Evolutionary conservation across 2,329 filamentous ascomycete genomes (phyloP).

Genomic region (Orbilia blumenaviensis): DNA sequence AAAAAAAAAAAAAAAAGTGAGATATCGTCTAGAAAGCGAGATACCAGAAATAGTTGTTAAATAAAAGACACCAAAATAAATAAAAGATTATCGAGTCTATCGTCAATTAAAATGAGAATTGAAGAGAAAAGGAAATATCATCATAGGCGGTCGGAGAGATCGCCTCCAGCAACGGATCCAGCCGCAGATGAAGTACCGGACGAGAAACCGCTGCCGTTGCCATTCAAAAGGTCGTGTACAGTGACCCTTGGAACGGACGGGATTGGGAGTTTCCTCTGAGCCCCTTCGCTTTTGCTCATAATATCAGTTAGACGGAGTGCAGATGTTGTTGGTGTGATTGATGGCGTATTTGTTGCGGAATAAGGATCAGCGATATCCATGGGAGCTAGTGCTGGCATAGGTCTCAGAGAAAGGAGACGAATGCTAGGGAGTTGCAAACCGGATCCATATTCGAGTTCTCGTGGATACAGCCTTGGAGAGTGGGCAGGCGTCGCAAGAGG

Average conservation of each 20-base stretch:
- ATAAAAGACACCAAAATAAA: background rate
- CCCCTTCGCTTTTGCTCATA: constrained; percentile 85
- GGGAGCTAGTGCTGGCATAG: constrained; percentile 72
- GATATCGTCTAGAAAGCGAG: constrained; percentile 1
- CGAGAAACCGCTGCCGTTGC: constrained; percentile 67
- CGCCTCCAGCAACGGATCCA: constrained; percentile 78
- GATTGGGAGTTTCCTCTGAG: constrained; percentile 88
- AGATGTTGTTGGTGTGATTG: constrained; percentile 60
- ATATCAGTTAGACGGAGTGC: constrained; percentile 91
- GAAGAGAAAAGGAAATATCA: background rate
- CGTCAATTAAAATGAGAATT: background rate
- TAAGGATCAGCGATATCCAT: constrained; percentile 67
- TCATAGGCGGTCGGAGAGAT: constrained; percentile 69
- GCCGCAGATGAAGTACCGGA: constrained; percentile 80
- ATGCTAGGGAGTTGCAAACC: constrained; percentile 87
- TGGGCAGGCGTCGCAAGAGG: constrained; percentile 96
- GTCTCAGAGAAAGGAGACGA: constrained; percentile 75
- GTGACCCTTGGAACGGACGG: constrained; percentile 90
- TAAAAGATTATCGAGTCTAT: background rate
- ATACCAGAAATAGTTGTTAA: background rate
- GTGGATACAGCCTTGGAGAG: constrained; percentile 76
- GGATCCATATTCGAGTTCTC: constrained; percentile 69
- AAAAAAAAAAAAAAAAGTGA: too few species aligned
- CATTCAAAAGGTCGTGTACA: constrained; percentile 82
- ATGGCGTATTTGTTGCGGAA: constrained; percentile 54